These are phyloP conservation scores for Verbascum thapsus DNA, from an alignment of 257 asterid genomes.

Conservation along the genomic window DNA sequence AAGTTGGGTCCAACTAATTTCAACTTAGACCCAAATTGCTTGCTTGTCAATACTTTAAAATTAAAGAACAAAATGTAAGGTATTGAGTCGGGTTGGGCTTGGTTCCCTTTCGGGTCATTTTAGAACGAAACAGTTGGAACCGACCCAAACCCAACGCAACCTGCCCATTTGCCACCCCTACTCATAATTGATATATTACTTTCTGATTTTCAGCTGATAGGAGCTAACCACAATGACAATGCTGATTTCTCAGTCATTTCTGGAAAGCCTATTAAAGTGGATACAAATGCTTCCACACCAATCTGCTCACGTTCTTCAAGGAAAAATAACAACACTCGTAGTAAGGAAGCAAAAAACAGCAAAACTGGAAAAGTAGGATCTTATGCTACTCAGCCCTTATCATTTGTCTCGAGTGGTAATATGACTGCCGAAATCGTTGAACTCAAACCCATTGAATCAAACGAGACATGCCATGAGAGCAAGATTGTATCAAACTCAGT, in stretches of 20 bases:
- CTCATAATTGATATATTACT: constrained; percentile 11
- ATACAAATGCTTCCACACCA: constrained; percentile 29
- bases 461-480: constrained; percentile 36
- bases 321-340: constrained; percentile 35
- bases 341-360: constrained; percentile 47
- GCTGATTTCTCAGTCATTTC: constrained; percentile 56
- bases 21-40: too few relatives aligned
- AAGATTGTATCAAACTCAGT: constrained; percentile 39
- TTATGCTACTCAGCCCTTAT: constrained; percentile 72
- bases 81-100: too few relatives aligned
- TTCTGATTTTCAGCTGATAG: constrained; percentile 67
- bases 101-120: too few relatives aligned
- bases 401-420: constrained; percentile 81
- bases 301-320: constrained; percentile 37
- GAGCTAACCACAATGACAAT: constrained; percentile 60
- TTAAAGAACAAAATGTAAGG: too few relatives aligned
- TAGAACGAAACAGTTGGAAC: too few relatives aligned
- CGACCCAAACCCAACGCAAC: too few relatives aligned
- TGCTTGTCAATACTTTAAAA: too few relatives aligned
- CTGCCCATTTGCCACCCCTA: too few relatives aligned
- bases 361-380: constrained; percentile 55
- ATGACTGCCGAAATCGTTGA: constrained; percentile 54
- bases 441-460: constrained; percentile 32
- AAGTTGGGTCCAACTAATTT: too few relatives aligned
- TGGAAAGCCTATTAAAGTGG: constrained; percentile 39